Evolutionary conservation across 176 grass and related monocot genomes (phyloP), one percentile per base, ranked within the genome.

Genomic region (Aegilops bicornis): DNA sequence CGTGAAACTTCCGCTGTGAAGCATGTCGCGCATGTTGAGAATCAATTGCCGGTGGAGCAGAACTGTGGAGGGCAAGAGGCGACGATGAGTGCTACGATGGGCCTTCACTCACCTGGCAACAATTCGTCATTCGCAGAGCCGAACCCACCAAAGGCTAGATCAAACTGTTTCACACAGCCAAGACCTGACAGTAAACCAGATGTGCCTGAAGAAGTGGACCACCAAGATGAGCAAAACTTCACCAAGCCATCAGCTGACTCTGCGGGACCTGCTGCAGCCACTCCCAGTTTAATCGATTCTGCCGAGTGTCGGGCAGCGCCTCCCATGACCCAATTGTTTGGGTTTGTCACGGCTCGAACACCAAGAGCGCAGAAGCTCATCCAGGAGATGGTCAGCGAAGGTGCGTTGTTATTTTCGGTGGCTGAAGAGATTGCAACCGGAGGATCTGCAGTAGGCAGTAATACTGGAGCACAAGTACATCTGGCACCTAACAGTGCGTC

Each of bases 351-450:
- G 29, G 81, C 37, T 42, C 67, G 5, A 9, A 85, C 76, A 47
- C 31, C 35, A 1, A 79, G 50, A 71, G 73, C 22, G 17, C 70
- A 77, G 48, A 80, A 91, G 85, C 81, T 90, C 36, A 82, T 90
- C 72, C 25, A 90, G 78, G 71, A 86, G 72, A 90, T 90, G 78
- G 71, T 35, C 37, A 82, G 12, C 12, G 88, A 90, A 86, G 88
- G 88, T 71, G 83, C 83, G 62, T 3, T 90, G 19, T 16, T 90
- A 37, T 78, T 86, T 54, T 27, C 70, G 16, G 71, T 86, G 78
- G 3, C 50, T 10, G 83, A 86, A 39, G 71, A 70, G 71, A 42
- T 42, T 2, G 47, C 3, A 10, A 69, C 3, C 24, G 7, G 50
- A 10, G 27, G 29, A 59, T 76, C 48, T 7, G 43, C 17, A 20